Evolutionary conservation across 192 early-diverging fungal species (phyloP).

Genomic region (Linnemannia hyalina): DNA sequence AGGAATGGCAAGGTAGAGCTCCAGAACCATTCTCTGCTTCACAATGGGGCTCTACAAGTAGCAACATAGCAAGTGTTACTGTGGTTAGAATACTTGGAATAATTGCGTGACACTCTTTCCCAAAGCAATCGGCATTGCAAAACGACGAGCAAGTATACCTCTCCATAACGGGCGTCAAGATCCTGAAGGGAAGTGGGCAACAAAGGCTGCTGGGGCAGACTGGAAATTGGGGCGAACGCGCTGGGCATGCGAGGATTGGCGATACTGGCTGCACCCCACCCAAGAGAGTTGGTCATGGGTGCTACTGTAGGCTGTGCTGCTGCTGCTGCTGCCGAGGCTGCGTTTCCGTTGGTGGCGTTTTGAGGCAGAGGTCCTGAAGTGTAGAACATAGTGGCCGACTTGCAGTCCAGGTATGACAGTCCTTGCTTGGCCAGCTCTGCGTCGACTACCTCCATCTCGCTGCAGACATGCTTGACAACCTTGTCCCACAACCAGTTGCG

Average conservation of each 20-base stretch:
- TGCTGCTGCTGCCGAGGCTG: slow-evolving; percentile 9
- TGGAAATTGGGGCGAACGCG: slow-evolving; percentile 13
- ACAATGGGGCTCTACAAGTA: slow-evolving; percentile 22
- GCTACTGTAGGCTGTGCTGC: slow-evolving; percentile 16
- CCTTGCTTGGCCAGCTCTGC: slow-evolving; percentile 35
- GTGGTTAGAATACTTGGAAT: not conserved
- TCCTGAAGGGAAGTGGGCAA: slow-evolving; percentile 45
- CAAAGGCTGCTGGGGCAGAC: slow-evolving; percentile 35
- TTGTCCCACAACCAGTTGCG: slow-evolving; percentile 53
- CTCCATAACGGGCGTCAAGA: slow-evolving; percentile 44
- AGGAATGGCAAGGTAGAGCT: slow-evolving; percentile 43
- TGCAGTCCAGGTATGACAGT: slow-evolving; percentile 48
- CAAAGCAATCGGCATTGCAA: too few species aligned
- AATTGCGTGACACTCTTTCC: not conserved
- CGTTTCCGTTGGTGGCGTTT: slow-evolving; percentile 11
- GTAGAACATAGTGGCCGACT: slow-evolving; percentile 52
- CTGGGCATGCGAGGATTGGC: slow-evolving; percentile 34
- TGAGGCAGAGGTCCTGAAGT: slow-evolving; percentile 31
- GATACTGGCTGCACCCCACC: slow-evolving; percentile 53
- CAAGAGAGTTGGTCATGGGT: slow-evolving; percentile 27
- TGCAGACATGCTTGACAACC: slow-evolving; percentile 29
- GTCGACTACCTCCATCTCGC: slow-evolving; percentile 43
- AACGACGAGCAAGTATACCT: not conserved
- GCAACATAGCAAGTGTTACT: not conserved
- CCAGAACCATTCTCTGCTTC: slow-evolving; percentile 32